Conservation (phyloP, 1,284 basidiomycete species). For the Ceratorhiza oryzae-sativae region DNA sequence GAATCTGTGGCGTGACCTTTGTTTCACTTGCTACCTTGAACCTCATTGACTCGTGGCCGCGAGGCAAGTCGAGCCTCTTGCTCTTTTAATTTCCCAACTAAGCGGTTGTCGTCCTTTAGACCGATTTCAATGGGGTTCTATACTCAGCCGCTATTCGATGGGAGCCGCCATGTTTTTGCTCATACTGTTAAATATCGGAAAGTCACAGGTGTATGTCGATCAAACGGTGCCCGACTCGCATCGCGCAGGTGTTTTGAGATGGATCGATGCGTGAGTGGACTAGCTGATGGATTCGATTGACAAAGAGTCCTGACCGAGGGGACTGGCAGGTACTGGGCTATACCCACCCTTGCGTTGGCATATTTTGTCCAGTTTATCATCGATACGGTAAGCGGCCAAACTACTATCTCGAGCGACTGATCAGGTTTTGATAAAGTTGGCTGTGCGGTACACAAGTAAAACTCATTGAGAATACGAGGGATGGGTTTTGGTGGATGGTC, state of each 20-base stretch:
- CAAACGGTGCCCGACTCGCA: background rate
- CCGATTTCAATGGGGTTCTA: constrained; percentile 24
- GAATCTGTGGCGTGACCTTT: constrained; percentile 13
- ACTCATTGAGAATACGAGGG: no score
- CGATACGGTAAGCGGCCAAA: constrained; percentile 11
- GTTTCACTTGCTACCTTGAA: constrained; percentile 16
- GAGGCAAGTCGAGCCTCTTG: background rate
- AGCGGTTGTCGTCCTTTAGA: background rate
- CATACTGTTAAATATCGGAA: constrained; percentile 12
- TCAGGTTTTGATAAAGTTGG: no score
- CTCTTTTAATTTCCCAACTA: no score
- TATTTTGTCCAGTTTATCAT: constrained; percentile 23
- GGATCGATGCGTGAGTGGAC: constrained; percentile 11
- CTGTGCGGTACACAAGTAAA: no score
- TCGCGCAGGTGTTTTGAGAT: background rate
- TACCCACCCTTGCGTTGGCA: constrained; percentile 21
- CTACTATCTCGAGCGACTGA: no score
- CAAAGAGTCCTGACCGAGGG: no score
- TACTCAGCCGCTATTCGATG: constrained; percentile 25
- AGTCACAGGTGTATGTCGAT: background rate
- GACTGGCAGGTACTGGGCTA: background rate
- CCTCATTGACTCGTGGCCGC: constrained; percentile 28
- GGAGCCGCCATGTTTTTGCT: background rate
- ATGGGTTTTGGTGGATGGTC: no score
- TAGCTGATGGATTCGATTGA: background rate